Base-by-base conservation (phyloP, 75 land plant genomes). In the Cryptomeria japonica region DNA sequence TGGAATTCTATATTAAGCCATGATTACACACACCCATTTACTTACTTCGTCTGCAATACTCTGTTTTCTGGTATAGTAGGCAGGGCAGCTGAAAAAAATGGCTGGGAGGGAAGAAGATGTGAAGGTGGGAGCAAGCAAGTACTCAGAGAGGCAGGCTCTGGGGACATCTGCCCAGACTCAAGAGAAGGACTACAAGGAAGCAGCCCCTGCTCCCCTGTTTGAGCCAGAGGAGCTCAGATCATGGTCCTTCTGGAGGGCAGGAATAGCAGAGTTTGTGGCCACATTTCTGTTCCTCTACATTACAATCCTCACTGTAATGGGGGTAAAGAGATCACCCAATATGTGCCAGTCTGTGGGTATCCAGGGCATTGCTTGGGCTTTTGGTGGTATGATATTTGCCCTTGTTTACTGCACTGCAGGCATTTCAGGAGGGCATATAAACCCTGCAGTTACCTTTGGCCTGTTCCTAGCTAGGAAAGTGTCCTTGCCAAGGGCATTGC, bases 201-300 rank as follows among this genome's bases (percentile, higher is more conserved):
- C 93, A 18, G 51, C 41, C 6, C 86, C 92, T 9, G 70, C 90
- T 8, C 93, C 92, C 1, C 41, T 92, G 39, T 47, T 92, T 28
- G 92, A 92, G 75, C 47, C 93, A 15, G 32, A 34, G 15, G 93
- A 92, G 86, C 83, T 92, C 28, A 8, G 49, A 7, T 88, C 88
- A 32, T 92, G 93, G 93, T 92, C 93, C 34, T 92, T 92, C 89
- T 92, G 93, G 93, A 78, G 93, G 19, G 93, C 93, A 0, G 93
- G 93, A 7, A 92, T 91, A 25, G 93, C 93, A 37, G 93, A 92
- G 64, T 92, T 92, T 84, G 47, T 91, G 18, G 93, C 93, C 51
- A 91, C 90, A 7, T 88, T 92, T 61, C 90, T 92, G 38, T 92
- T 92, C 73, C 93, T 92, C 47, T 92, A 91, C 90, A 86, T 92